Evolutionary conservation across 2,329 filamentous ascomycete genomes (phyloP).

Genomic region (Orbilia brochopaga): DNA sequence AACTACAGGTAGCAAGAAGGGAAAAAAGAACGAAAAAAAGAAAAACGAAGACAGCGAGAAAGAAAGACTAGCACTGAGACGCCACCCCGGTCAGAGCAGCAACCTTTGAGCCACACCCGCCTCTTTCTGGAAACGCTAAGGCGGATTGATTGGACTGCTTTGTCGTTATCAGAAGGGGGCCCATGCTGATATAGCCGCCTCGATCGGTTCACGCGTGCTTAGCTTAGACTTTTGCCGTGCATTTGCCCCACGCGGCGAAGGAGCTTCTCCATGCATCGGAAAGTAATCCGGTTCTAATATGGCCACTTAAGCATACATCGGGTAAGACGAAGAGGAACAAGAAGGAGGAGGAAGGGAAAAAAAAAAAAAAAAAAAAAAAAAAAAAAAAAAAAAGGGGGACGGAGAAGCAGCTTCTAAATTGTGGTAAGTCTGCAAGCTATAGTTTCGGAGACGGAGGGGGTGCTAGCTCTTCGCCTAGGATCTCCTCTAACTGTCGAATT

Average conservation of each 20-base stretch:
- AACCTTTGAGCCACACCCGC: neutral
- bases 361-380: neutral
- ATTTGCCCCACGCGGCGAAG: too few species aligned
- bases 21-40: neutral
- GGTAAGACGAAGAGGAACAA: neutral
- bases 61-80: neutral
- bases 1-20: too few species aligned
- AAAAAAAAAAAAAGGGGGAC: neutral
- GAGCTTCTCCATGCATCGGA: too few species aligned
- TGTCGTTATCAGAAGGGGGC: too few species aligned
- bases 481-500: conserved; percentile 76
- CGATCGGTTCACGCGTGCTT: too few species aligned
- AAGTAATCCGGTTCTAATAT: too few species aligned
- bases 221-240: too few species aligned
- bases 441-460: conserved; percentile 25
- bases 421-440: conserved; percentile 21
- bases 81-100: neutral
- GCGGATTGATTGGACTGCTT: too few species aligned
- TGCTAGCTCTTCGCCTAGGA: conserved; percentile 56
- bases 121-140: conserved; percentile 4
- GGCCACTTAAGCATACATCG: too few species aligned
- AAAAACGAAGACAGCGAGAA: too few species aligned
- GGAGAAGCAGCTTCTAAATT: conserved; percentile 1
- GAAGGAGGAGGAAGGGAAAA: neutral
- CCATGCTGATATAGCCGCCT: too few species aligned